These are phyloP conservation scores for Emmonsia crescens DNA, from an alignment of 2,329 filamentous ascomycete genomes.

Conservation along the genomic window DNA sequence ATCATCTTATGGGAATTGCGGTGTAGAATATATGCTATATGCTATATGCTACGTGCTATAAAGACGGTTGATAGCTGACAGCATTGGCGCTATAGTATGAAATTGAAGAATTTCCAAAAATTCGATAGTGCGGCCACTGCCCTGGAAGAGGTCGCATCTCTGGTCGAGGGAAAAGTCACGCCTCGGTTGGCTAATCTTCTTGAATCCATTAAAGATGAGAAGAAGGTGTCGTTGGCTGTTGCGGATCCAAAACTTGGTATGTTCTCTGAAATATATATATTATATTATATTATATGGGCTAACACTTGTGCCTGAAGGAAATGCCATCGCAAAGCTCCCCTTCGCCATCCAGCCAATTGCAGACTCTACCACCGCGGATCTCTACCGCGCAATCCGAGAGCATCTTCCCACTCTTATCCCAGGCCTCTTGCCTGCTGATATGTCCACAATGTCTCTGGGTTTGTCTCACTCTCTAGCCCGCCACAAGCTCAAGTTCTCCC, in stretches of 20 bases:
- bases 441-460: slow-evolving; percentile 91
- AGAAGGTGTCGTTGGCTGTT: slow-evolving; percentile 89
- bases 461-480: slow-evolving; percentile 92
- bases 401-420: slow-evolving; percentile 85
- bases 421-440: slow-evolving; percentile 70
- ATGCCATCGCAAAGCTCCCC: slow-evolving; percentile 80
- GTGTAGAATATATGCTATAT: neutral
- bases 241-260: slow-evolving; percentile 77
- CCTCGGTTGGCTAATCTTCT: slow-evolving; percentile 73
- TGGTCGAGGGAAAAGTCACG: slow-evolving; percentile 92
- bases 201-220: slow-evolving; percentile 88
- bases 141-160: slow-evolving; percentile 75
- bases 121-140: slow-evolving; percentile 89
- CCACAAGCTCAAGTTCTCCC: slow-evolving; percentile 97
- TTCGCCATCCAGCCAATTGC: slow-evolving; percentile 76
- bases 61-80: slow-evolving; percentile 4
- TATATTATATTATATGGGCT: too few relatives aligned
- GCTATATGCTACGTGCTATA: neutral
- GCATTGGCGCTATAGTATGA: slow-evolving; percentile 49
- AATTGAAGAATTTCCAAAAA: slow-evolving; percentile 94
- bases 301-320: slow-evolving; percentile 37
- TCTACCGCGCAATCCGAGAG: slow-evolving; percentile 89
- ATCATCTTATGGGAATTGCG: neutral
- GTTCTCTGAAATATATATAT: too few relatives aligned
- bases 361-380: slow-evolving; percentile 70